Evolutionary conservation across 2,329 filamentous ascomycete species (phyloP).

Genomic region (Aspergillus novoparasiticus): DNA sequence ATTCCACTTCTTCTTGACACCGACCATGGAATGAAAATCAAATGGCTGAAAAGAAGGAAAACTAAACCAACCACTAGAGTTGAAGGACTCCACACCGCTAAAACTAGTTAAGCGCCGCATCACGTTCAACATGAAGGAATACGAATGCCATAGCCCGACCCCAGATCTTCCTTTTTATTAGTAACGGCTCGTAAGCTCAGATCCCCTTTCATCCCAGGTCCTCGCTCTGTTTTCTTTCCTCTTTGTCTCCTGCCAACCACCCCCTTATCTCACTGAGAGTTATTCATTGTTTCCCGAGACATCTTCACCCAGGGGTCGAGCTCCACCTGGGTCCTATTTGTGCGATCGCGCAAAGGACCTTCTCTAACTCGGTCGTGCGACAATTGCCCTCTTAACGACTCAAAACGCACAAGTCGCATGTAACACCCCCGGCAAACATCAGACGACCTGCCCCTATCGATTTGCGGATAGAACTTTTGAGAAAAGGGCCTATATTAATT

Average conservation of each 20-base stretch:
- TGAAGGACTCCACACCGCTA: not conserved
- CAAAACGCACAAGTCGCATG: slow-evolving; percentile 18
- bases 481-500: slow-evolving; percentile 4
- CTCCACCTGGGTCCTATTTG: not conserved
- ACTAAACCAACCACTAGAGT: not conserved
- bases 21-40: not conserved
- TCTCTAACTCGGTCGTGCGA: not conserved
- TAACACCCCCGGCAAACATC: slow-evolving; percentile 17
- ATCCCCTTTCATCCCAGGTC: not conserved
- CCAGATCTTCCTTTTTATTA: not conserved
- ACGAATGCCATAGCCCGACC: not conserved
- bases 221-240: not conserved
- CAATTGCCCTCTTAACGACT: slow-evolving; percentile 2
- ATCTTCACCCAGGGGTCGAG: not conserved
- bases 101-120: not conserved
- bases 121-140: not conserved
- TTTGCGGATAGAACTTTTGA: not conserved
- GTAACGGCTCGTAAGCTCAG: not conserved
- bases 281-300: not conserved
- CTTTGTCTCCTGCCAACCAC: not conserved
- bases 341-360: not conserved
- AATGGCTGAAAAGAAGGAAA: not conserved
- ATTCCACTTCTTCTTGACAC: not conserved
- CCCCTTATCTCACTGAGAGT: not conserved
- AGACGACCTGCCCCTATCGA: not conserved